Conservation (phyloP, 164 flowering plant species). For the Stephania cephalantha region DNA sequence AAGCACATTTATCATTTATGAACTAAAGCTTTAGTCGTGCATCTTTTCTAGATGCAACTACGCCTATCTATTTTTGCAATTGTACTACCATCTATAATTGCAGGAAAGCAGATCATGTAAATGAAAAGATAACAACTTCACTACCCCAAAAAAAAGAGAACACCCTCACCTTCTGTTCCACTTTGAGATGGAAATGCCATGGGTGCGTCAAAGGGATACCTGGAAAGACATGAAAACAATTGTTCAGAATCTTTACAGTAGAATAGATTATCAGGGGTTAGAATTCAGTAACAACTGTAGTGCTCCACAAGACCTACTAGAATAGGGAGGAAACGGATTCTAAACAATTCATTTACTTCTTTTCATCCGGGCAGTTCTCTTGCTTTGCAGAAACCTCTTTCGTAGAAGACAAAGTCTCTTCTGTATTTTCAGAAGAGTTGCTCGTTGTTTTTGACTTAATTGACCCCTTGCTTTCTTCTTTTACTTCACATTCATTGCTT, state of each 20-base stretch:
- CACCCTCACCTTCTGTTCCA: slow-evolving; percentile 29
- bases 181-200: slow-evolving; percentile 12
- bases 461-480: slow-evolving; percentile 15
- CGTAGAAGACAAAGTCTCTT: slow-evolving; percentile 22
- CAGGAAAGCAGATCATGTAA: no score
- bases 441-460: slow-evolving; percentile 9
- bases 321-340: neutral
- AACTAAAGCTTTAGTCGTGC: no score
- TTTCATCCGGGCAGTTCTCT: slow-evolving; percentile 13
- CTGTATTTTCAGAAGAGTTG: slow-evolving; percentile 22
- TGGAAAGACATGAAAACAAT: slow-evolving; percentile 11
- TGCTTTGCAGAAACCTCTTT: slow-evolving; percentile 16
- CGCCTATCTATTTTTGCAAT: no score
- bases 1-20: no score
- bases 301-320: no score
- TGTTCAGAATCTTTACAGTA: neutral
- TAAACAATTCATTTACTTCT: slow-evolving; percentile 14
- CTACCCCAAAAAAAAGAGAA: slow-evolving; percentile 8
- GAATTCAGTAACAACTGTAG: neutral
- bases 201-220: slow-evolving; percentile 17
- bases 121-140: slow-evolving; percentile 19
- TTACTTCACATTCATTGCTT: slow-evolving; percentile 17
- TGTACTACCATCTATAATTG: no score
- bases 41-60: no score
- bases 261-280: neutral